Conservation (phyloP, 371 early-diverging fungal genomes). For the Saksenaea oblongispora region DNA sequence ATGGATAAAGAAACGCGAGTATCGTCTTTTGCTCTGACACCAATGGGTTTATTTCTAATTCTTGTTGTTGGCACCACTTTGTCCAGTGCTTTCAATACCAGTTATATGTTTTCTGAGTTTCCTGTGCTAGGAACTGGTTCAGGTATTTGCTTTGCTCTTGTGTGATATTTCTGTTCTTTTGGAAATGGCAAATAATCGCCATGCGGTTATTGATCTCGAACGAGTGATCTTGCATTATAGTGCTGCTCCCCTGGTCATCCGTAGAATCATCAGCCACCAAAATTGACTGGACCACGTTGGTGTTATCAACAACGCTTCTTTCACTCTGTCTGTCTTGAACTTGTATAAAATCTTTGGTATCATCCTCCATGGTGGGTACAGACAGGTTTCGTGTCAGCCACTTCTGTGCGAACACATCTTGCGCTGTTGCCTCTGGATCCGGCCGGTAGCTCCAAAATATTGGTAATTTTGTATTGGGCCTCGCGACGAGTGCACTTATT, state of each 20-base stretch:
- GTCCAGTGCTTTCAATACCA: conserved; percentile 12
- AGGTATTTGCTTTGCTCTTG: not conserved
- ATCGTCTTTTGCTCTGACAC: too few relatives aligned
- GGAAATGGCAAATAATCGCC: conserved; percentile 18
- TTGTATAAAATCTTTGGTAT: conserved; percentile 5
- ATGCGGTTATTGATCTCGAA: conserved; percentile 15
- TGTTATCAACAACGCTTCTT: not conserved
- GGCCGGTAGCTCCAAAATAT: conserved; percentile 17
- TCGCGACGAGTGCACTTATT: conserved; percentile 35
- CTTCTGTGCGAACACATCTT: conserved; percentile 24
- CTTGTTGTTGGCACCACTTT: not conserved
- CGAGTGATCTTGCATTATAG: not conserved
- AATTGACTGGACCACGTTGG: conserved; percentile 2
- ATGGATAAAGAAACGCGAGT: too few relatives aligned
- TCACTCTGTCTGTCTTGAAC: not conserved
- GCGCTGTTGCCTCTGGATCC: conserved; percentile 26
- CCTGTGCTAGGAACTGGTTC: not conserved
- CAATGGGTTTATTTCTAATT: not conserved
- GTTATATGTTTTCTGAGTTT: conserved; percentile 13
- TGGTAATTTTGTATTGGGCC: conserved; percentile 14
- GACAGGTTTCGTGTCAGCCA: conserved; percentile 18
- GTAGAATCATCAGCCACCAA: conserved; percentile 2
- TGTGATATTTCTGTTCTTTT: conserved; percentile 4
- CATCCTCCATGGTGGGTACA: conserved; percentile 5
- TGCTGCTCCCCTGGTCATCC: not conserved